Evolutionary conservation across 345 rosid species (phyloP).

Genomic region (Citrus mangshanensis): DNA sequence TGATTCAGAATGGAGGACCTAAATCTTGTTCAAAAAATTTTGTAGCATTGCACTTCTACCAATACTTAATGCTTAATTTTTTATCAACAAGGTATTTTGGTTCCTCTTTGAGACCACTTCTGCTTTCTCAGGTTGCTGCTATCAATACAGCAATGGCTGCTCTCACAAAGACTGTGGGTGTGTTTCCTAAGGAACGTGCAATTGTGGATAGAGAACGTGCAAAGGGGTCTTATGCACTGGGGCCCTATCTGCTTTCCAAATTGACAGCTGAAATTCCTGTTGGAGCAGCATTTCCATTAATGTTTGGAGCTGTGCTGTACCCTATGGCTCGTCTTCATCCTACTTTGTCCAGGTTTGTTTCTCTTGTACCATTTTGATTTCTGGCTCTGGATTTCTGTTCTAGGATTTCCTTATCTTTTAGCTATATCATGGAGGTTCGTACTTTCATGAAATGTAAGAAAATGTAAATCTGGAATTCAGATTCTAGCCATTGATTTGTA

Average conservation of each 20-base stretch:
- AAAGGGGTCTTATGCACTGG: slow-evolving; percentile 81
- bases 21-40: not conserved
- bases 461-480: not conserved
- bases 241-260: slow-evolving; percentile 93
- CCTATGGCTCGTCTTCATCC: slow-evolving; percentile 98
- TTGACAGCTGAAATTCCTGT: slow-evolving; percentile 90
- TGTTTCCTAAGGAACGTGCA: slow-evolving; percentile 95
- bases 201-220: slow-evolving; percentile 92
- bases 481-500: not conserved
- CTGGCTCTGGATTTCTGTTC: slow-evolving; percentile 1
- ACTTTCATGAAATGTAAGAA: not conserved
- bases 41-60: not conserved
- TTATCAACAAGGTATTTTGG: not conserved
- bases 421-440: not conserved
- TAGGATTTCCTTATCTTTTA: slow-evolving; percentile 7
- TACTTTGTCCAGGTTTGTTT: slow-evolving; percentile 59
- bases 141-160: slow-evolving; percentile 99
- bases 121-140: slow-evolving; percentile 73
- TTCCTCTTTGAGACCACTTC: slow-evolving; percentile 12
- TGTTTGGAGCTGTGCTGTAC: slow-evolving; percentile 89
- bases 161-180: slow-evolving; percentile 94
- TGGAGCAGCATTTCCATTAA: slow-evolving; percentile 91
- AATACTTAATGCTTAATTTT: not conserved
- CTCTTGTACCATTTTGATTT: slow-evolving; percentile 6
- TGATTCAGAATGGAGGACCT: not conserved